Conservation (phyloP, 2,329 filamentous ascomycete species). For the Akanthomyces muscarius region DNA sequence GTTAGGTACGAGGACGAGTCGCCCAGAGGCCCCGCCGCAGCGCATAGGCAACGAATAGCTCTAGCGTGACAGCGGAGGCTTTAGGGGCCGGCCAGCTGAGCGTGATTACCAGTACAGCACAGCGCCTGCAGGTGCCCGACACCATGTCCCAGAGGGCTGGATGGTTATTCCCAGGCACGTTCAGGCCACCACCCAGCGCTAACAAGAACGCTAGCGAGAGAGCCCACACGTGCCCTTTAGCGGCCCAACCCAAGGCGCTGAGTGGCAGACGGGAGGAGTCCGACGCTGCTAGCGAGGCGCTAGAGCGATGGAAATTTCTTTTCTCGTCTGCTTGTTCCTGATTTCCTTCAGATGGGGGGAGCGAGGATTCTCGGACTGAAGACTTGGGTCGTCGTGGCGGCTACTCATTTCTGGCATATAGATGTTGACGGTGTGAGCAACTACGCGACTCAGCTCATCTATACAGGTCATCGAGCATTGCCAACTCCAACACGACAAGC, state of each 20-base stretch:
- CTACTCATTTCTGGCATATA: neutral
- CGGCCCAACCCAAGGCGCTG: neutral
- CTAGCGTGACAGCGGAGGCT: neutral
- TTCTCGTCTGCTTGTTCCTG: neutral
- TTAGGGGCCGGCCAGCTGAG: neutral
- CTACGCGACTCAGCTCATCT: too few species aligned
- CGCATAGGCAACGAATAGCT: constrained; percentile 2
- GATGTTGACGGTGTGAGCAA: too few species aligned
- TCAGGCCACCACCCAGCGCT: neutral
- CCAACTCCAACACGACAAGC: too few species aligned
- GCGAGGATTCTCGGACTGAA: too few species aligned
- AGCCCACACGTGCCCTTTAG: constrained; percentile 4
- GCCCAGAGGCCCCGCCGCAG: neutral
- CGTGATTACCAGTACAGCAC: neutral
- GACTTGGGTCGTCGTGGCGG: neutral
- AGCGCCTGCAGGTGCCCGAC: neutral
- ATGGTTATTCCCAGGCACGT: neutral
- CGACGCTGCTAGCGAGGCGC: neutral
- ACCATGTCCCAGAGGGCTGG: neutral
- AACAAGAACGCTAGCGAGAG: neutral
- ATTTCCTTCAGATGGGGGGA: too few species aligned
- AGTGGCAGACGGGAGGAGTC: neutral
- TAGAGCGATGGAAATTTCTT: neutral
- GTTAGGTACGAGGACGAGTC: neutral
- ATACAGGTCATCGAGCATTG: too few species aligned